Percentiles rank a stretch among this genome's conserved stretches.
Evolutionary conservation across 257 asterid genomes (phyloP).

Genomic region (Scutellaria galericulata): DNA sequence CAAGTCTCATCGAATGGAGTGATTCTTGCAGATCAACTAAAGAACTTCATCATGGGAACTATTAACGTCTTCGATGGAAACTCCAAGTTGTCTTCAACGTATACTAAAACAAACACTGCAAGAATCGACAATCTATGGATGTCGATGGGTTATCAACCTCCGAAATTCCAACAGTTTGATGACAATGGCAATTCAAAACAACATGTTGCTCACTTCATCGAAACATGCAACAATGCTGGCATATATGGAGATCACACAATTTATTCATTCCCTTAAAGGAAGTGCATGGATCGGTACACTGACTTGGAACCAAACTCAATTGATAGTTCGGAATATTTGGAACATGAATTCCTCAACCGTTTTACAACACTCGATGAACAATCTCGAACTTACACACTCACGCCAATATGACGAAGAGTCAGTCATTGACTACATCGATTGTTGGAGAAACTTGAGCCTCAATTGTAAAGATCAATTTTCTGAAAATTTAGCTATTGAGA

Average conservation of each 20-base stretch:
- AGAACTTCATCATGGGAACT: too few species aligned
- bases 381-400: neutral
- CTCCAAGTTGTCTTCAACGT: too few species aligned
- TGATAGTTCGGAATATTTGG: neutral
- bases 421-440: neutral
- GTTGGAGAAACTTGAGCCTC: neutral
- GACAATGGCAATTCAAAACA: slow-evolving; percentile 11
- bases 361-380: neutral
- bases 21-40: too few species aligned
- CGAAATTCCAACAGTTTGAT: slow-evolving; percentile 16
- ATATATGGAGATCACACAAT: neutral
- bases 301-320: neutral
- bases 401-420: neutral
- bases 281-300: neutral
- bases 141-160: neutral
- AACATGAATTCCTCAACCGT: too few species aligned
- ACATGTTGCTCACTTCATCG: slow-evolving; percentile 11
- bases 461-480: neutral
- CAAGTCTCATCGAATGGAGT: too few species aligned
- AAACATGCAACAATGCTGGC: slow-evolving; percentile 12
- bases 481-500: neutral
- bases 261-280: neutral
- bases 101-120: too few species aligned
- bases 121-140: neutral
- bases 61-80: too few species aligned